These are phyloP conservation scores for Chalciporus chontae DNA, from an alignment of 768 basidiomycete genomes.

Conservation along the genomic window DNA sequence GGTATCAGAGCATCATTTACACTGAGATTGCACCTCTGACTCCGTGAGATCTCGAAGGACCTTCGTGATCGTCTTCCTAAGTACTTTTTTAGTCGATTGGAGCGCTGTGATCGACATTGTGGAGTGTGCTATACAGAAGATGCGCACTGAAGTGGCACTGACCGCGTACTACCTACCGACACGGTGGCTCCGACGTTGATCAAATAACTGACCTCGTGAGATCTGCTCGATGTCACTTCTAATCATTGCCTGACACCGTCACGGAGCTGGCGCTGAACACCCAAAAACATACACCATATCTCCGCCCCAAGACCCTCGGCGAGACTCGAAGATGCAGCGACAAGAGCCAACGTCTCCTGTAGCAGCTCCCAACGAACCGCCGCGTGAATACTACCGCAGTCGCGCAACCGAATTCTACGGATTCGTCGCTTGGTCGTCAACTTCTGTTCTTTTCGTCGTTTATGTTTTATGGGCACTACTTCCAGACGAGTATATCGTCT, in stretches of 20 bases:
- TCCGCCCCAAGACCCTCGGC: background rate
- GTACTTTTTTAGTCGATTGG: constrained; percentile 44
- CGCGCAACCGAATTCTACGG: constrained; percentile 86
- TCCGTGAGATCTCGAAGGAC: constrained; percentile 43
- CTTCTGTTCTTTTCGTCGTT: constrained; percentile 62
- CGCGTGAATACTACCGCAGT: constrained; percentile 47
- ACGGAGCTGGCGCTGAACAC: constrained; percentile 23
- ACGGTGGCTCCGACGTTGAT: constrained; percentile 13
- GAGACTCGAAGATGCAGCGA: constrained; percentile 12
- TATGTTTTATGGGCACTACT: constrained; percentile 80
- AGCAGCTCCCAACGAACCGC: constrained; percentile 36
- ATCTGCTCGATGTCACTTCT: background rate
- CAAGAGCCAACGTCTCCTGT: constrained; percentile 41
- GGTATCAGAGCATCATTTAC: constrained; percentile 34
- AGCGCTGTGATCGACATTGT: constrained; percentile 30
- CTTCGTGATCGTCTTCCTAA: constrained; percentile 49
- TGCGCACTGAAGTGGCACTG: background rate
- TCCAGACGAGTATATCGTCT: constrained; percentile 65
- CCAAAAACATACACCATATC: background rate
- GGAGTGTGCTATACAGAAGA: too few species aligned
- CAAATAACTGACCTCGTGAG: background rate
- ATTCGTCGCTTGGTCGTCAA: constrained; percentile 83
- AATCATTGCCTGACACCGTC: background rate
- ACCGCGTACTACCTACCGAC: background rate
- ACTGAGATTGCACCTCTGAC: constrained; percentile 54